A percentile compares a stretch with the other conserved stretches of the same genome.
Conservation (phyloP, 129 eudicot species). For the Oenanthe sinensis region DNA sequence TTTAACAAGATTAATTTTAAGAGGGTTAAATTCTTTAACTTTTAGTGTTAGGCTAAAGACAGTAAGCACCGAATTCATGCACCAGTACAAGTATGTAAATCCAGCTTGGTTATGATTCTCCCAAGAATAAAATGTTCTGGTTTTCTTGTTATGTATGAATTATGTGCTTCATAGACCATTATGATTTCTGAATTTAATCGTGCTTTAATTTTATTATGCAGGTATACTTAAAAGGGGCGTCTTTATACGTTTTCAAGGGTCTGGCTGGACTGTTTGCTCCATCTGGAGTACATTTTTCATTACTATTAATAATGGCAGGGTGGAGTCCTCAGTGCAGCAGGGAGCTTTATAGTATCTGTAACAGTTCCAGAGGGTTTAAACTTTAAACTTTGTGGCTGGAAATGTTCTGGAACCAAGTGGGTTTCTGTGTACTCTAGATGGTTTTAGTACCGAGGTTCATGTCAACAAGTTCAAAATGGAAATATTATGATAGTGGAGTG, state of each 20-base stretch:
- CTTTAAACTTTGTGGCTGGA: constrained; percentile 73
- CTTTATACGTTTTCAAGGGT: constrained; percentile 86
- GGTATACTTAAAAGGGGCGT: constrained; percentile 87
- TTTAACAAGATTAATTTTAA: neutral
- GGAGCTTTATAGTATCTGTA: constrained; percentile 81
- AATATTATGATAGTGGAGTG: constrained; percentile 60
- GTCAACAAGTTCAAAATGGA: constrained; percentile 86
- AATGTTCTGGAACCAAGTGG: constrained; percentile 83
- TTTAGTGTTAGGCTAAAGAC: no score
- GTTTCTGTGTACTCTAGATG: constrained; percentile 71
- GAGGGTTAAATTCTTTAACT: no score
- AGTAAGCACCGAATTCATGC: no score
- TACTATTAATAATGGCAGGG: constrained; percentile 79
- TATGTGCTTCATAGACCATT: neutral
- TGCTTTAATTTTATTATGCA: constrained; percentile 5
- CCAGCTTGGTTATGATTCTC: neutral
- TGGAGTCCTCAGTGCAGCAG: constrained; percentile 81
- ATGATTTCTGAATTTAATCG: neutral
- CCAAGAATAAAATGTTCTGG: neutral
- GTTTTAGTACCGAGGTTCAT: constrained; percentile 90
- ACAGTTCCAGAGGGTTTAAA: constrained; percentile 71
- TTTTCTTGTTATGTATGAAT: neutral
- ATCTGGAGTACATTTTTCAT: constrained; percentile 88
- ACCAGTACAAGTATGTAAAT: neutral
- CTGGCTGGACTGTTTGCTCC: constrained; percentile 95